A percentile compares a stretch with the other conserved stretches of the same genome.
These are phyloP conservation scores for Boletus tomentosulus DNA, from an alignment of 768 basidiomycete species.

Conservation along the genomic window DNA sequence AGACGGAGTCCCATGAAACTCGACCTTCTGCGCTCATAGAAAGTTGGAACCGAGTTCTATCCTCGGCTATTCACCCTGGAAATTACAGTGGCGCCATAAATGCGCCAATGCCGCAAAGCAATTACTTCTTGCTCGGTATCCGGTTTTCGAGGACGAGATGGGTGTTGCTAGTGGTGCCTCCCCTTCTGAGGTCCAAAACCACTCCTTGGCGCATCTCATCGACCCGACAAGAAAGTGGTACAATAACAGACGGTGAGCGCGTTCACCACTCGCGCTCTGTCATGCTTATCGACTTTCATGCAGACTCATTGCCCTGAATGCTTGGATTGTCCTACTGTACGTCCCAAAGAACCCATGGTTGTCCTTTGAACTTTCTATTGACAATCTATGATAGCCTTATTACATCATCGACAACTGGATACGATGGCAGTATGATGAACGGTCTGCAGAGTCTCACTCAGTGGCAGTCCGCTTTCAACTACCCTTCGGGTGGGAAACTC, in stretches of 20 bases:
- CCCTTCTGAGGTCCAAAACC: constrained; percentile 20
- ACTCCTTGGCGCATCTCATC: constrained; percentile 50
- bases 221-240: constrained; percentile 71
- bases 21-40: no score
- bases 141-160: constrained; percentile 33
- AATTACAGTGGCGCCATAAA: constrained; percentile 10
- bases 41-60: no score
- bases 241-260: constrained; percentile 61
- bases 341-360: constrained; percentile 18
- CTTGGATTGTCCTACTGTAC: constrained; percentile 66
- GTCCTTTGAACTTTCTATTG: background rate
- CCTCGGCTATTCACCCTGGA: no score
- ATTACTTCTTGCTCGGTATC: no score
- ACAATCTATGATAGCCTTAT: constrained; percentile 44
- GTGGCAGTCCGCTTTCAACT: constrained; percentile 58
- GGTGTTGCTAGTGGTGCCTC: constrained; percentile 49
- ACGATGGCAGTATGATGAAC: constrained; percentile 78
- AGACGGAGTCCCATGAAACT: no score
- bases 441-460: constrained; percentile 67
- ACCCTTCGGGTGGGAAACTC: constrained; percentile 52
- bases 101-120: constrained; percentile 51
- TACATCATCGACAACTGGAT: constrained; percentile 74
- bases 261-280: background rate
- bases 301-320: constrained; percentile 60
- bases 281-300: background rate